Base-by-base conservation (phyloP, 163 green algal genomes). In the Prototheca cutis region DNA sequence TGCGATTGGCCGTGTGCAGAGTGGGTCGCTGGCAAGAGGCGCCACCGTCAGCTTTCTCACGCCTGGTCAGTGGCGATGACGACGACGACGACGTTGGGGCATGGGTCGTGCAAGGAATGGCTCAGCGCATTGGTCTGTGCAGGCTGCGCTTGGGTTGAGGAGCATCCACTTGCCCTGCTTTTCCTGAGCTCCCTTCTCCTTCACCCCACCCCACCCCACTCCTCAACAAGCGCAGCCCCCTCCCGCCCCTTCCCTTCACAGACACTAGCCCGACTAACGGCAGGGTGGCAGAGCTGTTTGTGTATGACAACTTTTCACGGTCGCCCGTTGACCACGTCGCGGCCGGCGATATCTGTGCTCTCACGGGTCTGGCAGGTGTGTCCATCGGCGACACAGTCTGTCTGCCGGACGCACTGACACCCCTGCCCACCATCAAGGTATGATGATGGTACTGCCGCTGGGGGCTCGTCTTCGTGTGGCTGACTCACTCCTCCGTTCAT, bases 311-410 rank as follows among this genome's bases (percentile, higher is more conserved):
- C 80, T 98, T 98, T 73, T 65, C 61, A 19, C 74, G 83, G n/a
- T 73, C 81, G 25, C 13, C 63, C 0, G 80, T 85, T 6, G 89
- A 95, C 0, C 65, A 80, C 56, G 90, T 94, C 47, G 48, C 76
- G 40, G 84, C 86, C 4, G 86, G 86, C 33, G 86, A 94, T 73
- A 94, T 94, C 62, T 85, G 72, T 48, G 82, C 80, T n/a, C 31
- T 94, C 13, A 81, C 82, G 25, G 86, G 85, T 21, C 62, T 90
- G 17, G 18, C 34, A 0, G 72, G 85, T 29, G 68, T 80, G 2
- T 67, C 77, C 65, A 99, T 99, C 63, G 93, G 93, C 23, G 91
- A 99, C 72, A 99, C 93, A 24, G 84, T 99, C 40, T 88, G 82
- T 54, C 58, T 70, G 52, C 66, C 63, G 7, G 75, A 84, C 31